Base-by-base conservation (phyloP, 2,329 filamentous ascomycete genomes). In the Colletotrichum euphorbiae region DNA sequence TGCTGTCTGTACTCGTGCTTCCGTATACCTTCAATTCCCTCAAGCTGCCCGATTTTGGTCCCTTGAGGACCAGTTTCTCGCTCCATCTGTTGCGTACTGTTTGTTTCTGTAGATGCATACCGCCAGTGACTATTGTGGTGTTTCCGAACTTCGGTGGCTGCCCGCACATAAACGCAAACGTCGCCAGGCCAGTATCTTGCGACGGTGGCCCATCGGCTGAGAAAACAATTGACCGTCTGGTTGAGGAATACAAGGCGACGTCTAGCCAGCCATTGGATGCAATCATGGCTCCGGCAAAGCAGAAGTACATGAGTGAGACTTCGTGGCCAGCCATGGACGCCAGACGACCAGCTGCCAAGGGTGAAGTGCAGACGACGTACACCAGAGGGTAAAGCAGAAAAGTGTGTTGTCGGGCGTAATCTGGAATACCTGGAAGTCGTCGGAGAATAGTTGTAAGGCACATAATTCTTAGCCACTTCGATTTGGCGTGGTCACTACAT, bases 321-420 rank as follows among this genome's bases (percentile, higher is more conserved):
- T 79, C 56, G 9, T 80, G 77, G 1, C 86, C 85, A 0, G 85
- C 83, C 85, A 92, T 90, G 19, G 84, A 84, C 15, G 85, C 84
- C 73, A 92, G 89, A 67, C 90, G 86, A 13, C 89, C 88, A 0
- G 87, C 82, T 4, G 89, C 89, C 0, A 93, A 81, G 0, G 90
- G 90, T 0, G 89, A 82, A 0, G 90, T 92, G 74, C 90, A 90
- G n/a, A 90, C 72, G 6, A 91, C 83, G 75, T 92, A 92, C 70
- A 92, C 89, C 71, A 90, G 74, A 0, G 90, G 90, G 69, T 93
- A 93, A 7, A 91, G 81, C 33, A 91, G 87, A 70, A 91, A 88
- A 8, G 87, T 82, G 5, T 83, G 83, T 68, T 85, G 83, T 67
- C 79, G 80, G 2, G 76, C 74, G 1, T 74, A 77, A 12, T 64